Base-by-base conservation (phyloP, 805 yeast genomes). In the Kurtzmaniella fragi region DNA sequence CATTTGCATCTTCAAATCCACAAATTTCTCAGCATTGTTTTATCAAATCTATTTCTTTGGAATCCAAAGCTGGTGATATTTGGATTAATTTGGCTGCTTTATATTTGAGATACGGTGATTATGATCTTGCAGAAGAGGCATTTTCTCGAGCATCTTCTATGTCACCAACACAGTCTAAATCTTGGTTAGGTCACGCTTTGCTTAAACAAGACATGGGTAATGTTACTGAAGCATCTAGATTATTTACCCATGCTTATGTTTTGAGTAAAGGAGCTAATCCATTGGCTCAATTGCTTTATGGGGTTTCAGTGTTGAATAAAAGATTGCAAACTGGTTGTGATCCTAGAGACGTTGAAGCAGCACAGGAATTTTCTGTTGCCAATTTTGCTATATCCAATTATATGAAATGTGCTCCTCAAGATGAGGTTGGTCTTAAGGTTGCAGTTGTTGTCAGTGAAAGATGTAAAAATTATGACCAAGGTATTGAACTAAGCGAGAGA, bases 181-280 rank as follows among this genome's bases (percentile, higher is more conserved):
- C 96, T 0, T 93, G 98, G 98, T 56, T 85, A 26, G 96, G 96
- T 1, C 80, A 82, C 51, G 97, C 96, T 0, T 54, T 91, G 28
- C 57, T 80, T 1, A 68, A 77, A 1, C 62, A 71, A 5, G 75
- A 70, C 0, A 48, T 54, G 10, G 86, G 84, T 2, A 72, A 81
- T 35, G 31, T 31, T 0, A 59, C 56, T 1, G 68, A 64, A n/a
- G 80, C 95, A 0, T 54, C 71, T 4, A 67, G 72, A 11, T 57
- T 85, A 36, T 81, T 81, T 50, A 82, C 85, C 1, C 97, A 93
- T 59, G 85, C 96, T 0, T 84, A 75, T 48, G 73, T 80, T 10
- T 62, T 91, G 35, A 79, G 96, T 1, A 82, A 82, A 52, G 95
- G 95, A 1, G 67, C 73, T 32, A 77, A 82, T 32, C 78, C 83